These are phyloP conservation scores for Penicillium cataractarum DNA, from an alignment of 495 filamentous ascomycete genomes.

Conservation along the genomic window DNA sequence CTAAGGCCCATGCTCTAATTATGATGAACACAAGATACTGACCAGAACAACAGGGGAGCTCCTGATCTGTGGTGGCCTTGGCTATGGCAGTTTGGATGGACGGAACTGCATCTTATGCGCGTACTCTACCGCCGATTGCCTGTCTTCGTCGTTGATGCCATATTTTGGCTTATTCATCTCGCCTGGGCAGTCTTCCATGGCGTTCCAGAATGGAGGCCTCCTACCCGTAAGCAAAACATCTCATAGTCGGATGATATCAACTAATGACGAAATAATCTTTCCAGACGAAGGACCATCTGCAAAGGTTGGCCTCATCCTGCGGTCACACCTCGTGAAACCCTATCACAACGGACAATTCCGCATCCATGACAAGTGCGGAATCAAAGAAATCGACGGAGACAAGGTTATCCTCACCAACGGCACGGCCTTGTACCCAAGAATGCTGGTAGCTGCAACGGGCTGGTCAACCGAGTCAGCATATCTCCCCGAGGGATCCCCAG, in stretches of 20 bases:
- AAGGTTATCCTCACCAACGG: slow-evolving; percentile 2
- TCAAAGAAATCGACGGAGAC: slow-evolving; percentile 14
- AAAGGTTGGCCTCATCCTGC: slow-evolving; percentile 9
- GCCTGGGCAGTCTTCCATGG: slow-evolving; percentile 10
- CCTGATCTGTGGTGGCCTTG: slow-evolving; percentile 15
- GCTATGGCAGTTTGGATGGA: slow-evolving; percentile 12
- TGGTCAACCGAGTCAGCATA: slow-evolving; percentile 13
- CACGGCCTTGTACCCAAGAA: slow-evolving; percentile 4
- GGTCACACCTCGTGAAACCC: slow-evolving; percentile 8
- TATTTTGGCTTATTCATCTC: slow-evolving; percentile 10
- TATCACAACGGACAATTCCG: slow-evolving; percentile 11
- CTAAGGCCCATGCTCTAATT: background rate
- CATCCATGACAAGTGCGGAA: slow-evolving; percentile 9
- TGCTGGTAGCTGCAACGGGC: slow-evolving; percentile 10
- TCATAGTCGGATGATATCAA: background rate
- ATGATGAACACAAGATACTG: background rate
- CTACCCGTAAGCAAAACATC: slow-evolving; percentile 1
- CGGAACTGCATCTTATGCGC: slow-evolving; percentile 9
- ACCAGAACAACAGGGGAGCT: background rate
- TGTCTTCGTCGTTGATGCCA: slow-evolving; percentile 12
- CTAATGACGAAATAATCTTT: background rate
- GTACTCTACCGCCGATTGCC: slow-evolving; percentile 7
- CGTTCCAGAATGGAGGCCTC: slow-evolving; percentile 12
- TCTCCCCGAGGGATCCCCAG: slow-evolving; percentile 3
- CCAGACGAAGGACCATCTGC: slow-evolving; percentile 11